Conservation (phyloP, 2,329 filamentous ascomycete species). For the Colletotrichum caudatum region DNA sequence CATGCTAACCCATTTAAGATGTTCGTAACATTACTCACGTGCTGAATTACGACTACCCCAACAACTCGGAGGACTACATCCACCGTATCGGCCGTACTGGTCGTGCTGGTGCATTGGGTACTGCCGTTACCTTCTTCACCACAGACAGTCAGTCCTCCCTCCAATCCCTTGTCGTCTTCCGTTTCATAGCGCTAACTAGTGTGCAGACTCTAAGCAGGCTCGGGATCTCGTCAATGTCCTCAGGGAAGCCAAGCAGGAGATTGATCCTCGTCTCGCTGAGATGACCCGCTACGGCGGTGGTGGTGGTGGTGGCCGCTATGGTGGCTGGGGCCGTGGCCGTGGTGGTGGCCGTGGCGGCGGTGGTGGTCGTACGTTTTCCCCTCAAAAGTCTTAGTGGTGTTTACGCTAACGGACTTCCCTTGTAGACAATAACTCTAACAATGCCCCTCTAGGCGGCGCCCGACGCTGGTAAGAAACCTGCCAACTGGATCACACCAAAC, state of each 20-base stretch:
- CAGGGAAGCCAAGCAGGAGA: slow-evolving; percentile 96
- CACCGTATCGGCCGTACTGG: slow-evolving; percentile 97
- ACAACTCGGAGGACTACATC: slow-evolving; percentile 99
- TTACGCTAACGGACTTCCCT: slow-evolving; percentile 46
- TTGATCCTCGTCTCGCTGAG: slow-evolving; percentile 94
- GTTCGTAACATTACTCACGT: slow-evolving; percentile 99
- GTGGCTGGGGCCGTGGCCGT: slow-evolving; percentile 76
- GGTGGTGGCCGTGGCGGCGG: slow-evolving; percentile 60
- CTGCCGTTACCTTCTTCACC: slow-evolving; percentile 98
- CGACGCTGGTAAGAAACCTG: slow-evolving; percentile 61
- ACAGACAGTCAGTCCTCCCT: slow-evolving; percentile 88
- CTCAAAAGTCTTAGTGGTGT: slow-evolving; percentile 45
- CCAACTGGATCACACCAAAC: slow-evolving; percentile 1
- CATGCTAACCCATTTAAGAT: slow-evolving; percentile 92
- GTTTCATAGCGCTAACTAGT: slow-evolving; percentile 51
- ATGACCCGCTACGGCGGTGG: slow-evolving; percentile 94
- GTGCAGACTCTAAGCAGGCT: slow-evolving; percentile 89
- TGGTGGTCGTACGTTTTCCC: slow-evolving; percentile 61
- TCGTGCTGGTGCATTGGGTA: slow-evolving; percentile 93
- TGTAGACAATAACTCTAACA: slow-evolving; percentile 63
- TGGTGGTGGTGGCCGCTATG: slow-evolving; percentile 80
- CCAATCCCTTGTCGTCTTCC: not conserved
- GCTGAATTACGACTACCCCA: slow-evolving; percentile 99
- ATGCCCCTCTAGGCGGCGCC: slow-evolving; percentile 59
- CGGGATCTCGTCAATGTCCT: slow-evolving; percentile 95